Base-by-base conservation (phyloP, 176 grass and related monocot species). In the Zoysia pacifica region DNA sequence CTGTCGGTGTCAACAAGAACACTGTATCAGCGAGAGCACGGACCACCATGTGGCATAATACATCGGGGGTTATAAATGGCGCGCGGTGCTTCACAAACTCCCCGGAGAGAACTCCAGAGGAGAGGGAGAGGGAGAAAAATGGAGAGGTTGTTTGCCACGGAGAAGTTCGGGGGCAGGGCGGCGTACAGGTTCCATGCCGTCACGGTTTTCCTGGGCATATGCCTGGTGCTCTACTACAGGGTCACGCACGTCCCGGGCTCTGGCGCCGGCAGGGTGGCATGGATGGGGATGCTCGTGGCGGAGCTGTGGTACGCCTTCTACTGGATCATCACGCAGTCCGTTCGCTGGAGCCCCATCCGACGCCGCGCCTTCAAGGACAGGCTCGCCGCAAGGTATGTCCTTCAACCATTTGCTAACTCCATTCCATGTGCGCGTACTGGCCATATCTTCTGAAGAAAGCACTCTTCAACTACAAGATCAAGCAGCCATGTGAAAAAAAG, bases 251-350 rank as follows among this genome's bases (percentile, higher is more conserved):
- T 91, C 28, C 88, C 88, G 7, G 62, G 60, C 69, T 59, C 58
- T 72, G 79, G 69, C 65, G 40, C 69, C 0, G 76, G 86, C 5
- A 47, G 77, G 67, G 85, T 55, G 74, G 58, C 72, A n/a, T 91
- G 93, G 88, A 52, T 93, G 43, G 88, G 90, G 44, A 74, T 97
- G 73, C 78, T 79, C 7, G 51, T 70, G 43, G 93, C 83, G 13
- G 93, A 97, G 90, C 77, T 97, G 18, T 93, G 88, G 81, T 93
- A 82, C 70, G n/a, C 69, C 18, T 82, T 90, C 46, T 97, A 93
- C 88, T 97, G 93, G 93, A 74, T 93, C 64, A 18, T 97, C 63
- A 87, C 86, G 28, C 93, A 91, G 73, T 90, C 93, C 4, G 86
- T 87, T 40, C 86, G 90, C 8, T 93, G 90, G 94, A 73, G 87